Evolutionary conservation across 768 basidiomycete species (phyloP).

Genomic region (Pulveroboletus ravenelii): DNA sequence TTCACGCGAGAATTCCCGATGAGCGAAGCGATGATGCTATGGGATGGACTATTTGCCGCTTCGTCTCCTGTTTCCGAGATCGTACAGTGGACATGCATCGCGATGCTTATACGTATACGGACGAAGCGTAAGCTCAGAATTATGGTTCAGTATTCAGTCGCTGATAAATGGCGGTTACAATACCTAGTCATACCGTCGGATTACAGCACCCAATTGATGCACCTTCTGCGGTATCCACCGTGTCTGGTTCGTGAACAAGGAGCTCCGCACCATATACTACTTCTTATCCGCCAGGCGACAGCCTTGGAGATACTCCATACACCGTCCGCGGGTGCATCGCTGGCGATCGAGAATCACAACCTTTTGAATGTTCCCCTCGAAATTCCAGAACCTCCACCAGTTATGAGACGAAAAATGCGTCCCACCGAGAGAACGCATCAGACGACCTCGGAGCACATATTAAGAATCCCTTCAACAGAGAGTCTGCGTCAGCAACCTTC

Average conservation of each 20-base stretch:
- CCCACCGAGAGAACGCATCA: constrained; percentile 31
- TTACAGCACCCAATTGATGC: constrained; percentile 80
- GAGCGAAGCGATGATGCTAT: constrained; percentile 77
- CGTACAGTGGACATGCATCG: constrained; percentile 83
- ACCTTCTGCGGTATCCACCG: constrained; percentile 80
- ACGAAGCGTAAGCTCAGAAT: constrained; percentile 64
- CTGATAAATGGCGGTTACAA: constrained; percentile 12
- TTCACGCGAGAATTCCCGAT: constrained; percentile 92
- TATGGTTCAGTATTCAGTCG: not conserved
- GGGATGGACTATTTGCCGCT: constrained; percentile 93
- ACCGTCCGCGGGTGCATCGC: constrained; percentile 68
- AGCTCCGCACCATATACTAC: constrained; percentile 51
- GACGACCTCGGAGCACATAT: constrained; percentile 18
- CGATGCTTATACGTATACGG: constrained; percentile 92
- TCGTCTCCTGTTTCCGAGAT: constrained; percentile 69
- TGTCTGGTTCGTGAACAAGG: constrained; percentile 32
- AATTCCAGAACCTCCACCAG: constrained; percentile 44
- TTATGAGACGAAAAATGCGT: constrained; percentile 35
- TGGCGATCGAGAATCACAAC: constrained; percentile 80
- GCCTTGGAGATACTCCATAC: constrained; percentile 71
- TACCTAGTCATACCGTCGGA: constrained; percentile 76
- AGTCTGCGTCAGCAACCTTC: constrained; percentile 40
- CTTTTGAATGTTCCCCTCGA: constrained; percentile 69
- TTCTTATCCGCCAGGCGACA: constrained; percentile 82
- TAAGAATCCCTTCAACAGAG: constrained; percentile 17